phyloP scores from a whole-genome alignment of 176 grass and related monocot species.

The Aegilops longissima region DNA sequence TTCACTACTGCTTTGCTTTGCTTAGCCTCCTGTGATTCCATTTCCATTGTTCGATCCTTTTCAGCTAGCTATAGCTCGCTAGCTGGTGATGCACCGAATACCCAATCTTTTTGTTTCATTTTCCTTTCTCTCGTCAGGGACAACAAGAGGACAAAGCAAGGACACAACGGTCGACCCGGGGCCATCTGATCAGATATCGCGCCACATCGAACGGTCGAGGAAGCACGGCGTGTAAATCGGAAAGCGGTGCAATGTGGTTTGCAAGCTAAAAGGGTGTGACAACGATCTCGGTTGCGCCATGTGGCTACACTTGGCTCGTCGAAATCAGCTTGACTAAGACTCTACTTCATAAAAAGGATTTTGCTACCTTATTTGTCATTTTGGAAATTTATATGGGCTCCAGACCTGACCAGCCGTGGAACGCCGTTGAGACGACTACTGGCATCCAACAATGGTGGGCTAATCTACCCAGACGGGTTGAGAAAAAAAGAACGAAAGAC shows the following conservation, averaged over 20 bases:
- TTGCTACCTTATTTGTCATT: not conserved
- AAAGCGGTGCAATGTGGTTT: not conserved
- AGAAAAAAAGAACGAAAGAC: no score
- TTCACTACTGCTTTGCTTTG: not conserved
- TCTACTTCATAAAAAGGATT: not conserved
- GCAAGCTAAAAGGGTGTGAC: not conserved
- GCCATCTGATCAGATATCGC: not conserved
- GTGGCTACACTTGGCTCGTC: not conserved
- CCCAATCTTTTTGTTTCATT: not conserved
- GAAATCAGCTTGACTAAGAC: not conserved
- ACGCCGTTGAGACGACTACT: not conserved
- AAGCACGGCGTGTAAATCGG: not conserved
- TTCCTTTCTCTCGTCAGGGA: not conserved
- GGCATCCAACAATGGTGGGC: no score
- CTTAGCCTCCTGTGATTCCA: slow-evolving; percentile 10
- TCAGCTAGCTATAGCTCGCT: not conserved
- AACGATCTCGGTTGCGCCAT: not conserved
- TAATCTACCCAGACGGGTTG: no score
- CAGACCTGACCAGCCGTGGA: not conserved
- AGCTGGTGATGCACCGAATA: slow-evolving; percentile 1
- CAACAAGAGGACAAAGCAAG: not conserved
- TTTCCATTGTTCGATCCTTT: not conserved
- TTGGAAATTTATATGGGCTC: not conserved
- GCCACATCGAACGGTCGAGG: not conserved
- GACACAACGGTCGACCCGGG: not conserved